Base-by-base conservation (phyloP, 2,329 filamentous ascomycete genomes). In the Celoporthe dispersa region DNA sequence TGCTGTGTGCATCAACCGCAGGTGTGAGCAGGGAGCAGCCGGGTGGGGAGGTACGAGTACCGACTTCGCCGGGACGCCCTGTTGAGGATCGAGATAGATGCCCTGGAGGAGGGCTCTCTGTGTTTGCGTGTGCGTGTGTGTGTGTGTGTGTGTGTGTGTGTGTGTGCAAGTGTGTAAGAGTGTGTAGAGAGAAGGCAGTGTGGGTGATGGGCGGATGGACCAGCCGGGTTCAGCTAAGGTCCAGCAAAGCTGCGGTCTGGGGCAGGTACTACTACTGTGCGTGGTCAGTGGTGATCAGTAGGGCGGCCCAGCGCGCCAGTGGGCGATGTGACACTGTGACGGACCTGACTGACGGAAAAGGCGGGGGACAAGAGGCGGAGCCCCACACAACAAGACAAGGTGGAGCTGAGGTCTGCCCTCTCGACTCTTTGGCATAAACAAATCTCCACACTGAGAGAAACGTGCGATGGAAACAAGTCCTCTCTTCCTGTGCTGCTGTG, bases 301-400 rank as follows among this genome's bases (percentile, higher is more conserved):
- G 37, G 9, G n/a, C 41, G 35, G 59, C 59, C 55, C 55, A 59
- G 25, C 31, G 55, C 55, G 55, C 28, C 31, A 59, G 31, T 22
- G 55, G 55, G 9, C 55, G 55, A 59, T 59, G 55, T 33, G 55
- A 59, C 55, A 7, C 28, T 62, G 33, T 62, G 59, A 62, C 22
- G 37, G 57, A 22, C 14, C 22, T 28, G n/a, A 28, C 14, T 60
- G 57, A 60, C 33, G 57, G 57, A 25, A 44, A 63, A 63, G 60
- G 60, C 60, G 60, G 60, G 60, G 60, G 44, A n/a, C 22, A 31
- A 28, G 60, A 39, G n/a, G 57, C 22, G 57, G 57, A 60, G 57
- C 51, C 59, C 59, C 57, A 60, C 35, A 37, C 44, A 1, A 1
- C 37, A 39, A 25, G 16, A 35, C 57, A n/a, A 19, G 33, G 31